Evolutionary conservation across 2,329 filamentous ascomycete genomes (phyloP), one percentile per base, ranked within the genome.

Genomic region (Aspergillus awamori): DNA sequence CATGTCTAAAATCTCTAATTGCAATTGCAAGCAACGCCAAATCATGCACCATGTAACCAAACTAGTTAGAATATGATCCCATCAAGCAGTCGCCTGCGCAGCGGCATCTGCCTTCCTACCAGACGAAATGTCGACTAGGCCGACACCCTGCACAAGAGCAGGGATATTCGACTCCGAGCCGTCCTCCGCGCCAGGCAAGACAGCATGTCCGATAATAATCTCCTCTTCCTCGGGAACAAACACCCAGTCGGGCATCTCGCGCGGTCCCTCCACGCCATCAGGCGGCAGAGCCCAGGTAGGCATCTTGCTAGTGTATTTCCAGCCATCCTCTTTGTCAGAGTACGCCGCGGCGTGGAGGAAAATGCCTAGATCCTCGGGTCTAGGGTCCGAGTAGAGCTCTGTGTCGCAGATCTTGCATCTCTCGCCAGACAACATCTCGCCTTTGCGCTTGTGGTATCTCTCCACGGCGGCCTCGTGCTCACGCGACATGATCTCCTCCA

Each of bases 291-390:
- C 94, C 95, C 95, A 99, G 20, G 81, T 81, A 1, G 95, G 95
- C 73, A 97, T 81, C 24, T 87, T 86, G 67, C 93, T 97, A 71
- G 89, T 86, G 76, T 97, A 98, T 57, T 87, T 87, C 95, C 95
- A 99, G 57, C 83, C 83, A 4, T 93, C 94, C 26, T 88, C 87
- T 26, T 88, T 86, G 74, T 94, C 93, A 67, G 94, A 89, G 75
- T 99, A 99, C 49, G 91, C 87, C 63, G 93, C 86, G 60, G 94
- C 96, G 80, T 99, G 95, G 63, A 99, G 83, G 84, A 94, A 99
- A 43, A 99, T 89, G 0, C 91, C 92, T 51, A 99, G 83, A 80
- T 99, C 95, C 70, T 98, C 93, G 45, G 83, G 79, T 1, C 93
- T 93, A 0, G 95, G 95, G 72, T 99, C 95, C 15, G 91, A 96